These are phyloP conservation scores for Xylariaceae sp. DNA, from an alignment of 2,329 filamentous ascomycete genomes.

Conservation along the genomic window DNA sequence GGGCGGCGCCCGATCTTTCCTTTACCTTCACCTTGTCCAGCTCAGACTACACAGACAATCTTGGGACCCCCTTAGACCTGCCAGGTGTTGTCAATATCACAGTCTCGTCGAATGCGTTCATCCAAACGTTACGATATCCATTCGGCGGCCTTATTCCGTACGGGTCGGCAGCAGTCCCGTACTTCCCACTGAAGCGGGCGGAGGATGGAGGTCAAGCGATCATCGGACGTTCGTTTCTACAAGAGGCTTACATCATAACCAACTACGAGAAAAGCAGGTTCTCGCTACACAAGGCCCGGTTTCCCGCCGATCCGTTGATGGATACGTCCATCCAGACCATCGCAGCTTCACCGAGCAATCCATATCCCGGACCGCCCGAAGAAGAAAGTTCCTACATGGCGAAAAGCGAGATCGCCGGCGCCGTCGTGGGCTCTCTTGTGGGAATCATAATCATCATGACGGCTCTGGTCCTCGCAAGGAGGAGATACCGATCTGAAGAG, in stretches of 20 bases:
- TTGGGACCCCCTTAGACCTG: constrained; percentile 43
- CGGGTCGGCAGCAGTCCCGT: constrained; percentile 44
- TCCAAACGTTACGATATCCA: constrained; percentile 45
- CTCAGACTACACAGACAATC: constrained; percentile 47
- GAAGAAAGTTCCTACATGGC: constrained; percentile 31
- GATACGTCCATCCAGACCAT: constrained; percentile 40
- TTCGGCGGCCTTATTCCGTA: constrained; percentile 42
- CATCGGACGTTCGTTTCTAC: constrained; percentile 63
- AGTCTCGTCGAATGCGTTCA: constrained; percentile 45
- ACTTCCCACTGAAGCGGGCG: constrained; percentile 61
- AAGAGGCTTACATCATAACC: constrained; percentile 59
- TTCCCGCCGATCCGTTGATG: constrained; percentile 39
- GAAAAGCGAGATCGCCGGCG: constrained; percentile 39
- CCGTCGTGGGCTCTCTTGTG: constrained; percentile 39
- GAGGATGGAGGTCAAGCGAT: constrained; percentile 50
- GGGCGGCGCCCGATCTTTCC: constrained; percentile 38
- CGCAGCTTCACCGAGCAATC: constrained; percentile 39
- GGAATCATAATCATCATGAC: constrained; percentile 29
- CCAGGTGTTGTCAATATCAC: constrained; percentile 53
- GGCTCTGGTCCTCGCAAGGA: constrained; percentile 30
- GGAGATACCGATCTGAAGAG: constrained; percentile 23
- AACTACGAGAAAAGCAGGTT: constrained; percentile 50
- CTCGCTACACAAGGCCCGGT: constrained; percentile 50
- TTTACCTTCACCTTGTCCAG: constrained; percentile 55
- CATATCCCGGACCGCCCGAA: constrained; percentile 38